Percentiles rank a stretch among this genome's conserved stretches.
Evolutionary conservation across 768 basidiomycete genomes (phyloP).

Genomic region (Serendipita sp.): DNA sequence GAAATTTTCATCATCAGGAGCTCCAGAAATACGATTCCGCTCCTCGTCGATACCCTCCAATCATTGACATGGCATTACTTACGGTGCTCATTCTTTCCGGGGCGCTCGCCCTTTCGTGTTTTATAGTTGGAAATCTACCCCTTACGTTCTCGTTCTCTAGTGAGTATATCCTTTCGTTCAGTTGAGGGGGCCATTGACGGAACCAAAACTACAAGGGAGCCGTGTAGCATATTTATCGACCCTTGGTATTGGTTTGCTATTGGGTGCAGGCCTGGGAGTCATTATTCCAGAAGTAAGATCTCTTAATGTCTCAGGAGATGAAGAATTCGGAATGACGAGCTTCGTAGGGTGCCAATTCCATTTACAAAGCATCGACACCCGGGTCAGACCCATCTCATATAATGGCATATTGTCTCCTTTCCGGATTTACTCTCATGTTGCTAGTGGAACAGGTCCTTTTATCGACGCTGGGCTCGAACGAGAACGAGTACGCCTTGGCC

Average conservation of each 20-base stretch:
- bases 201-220: conserved; percentile 7
- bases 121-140: conserved; percentile 57
- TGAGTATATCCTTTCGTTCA: conserved; percentile 20
- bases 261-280: conserved; percentile 79
- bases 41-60: not conserved
- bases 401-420: conserved; percentile 46
- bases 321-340: not conserved
- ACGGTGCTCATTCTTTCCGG: conserved; percentile 18
- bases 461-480: conserved; percentile 7
- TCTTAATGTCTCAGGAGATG: not conserved
- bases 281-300: conserved; percentile 76
- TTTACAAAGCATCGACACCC: not conserved
- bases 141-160: conserved; percentile 57
- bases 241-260: conserved; percentile 65
- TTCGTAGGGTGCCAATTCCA: not conserved
- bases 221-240: conserved; percentile 29
- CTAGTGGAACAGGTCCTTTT: conserved; percentile 43
- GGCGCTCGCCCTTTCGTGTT: conserved; percentile 24
- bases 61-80: conserved; percentile 17
- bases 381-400: conserved; percentile 25
- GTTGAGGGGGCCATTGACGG: conserved; percentile 10
- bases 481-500: conserved; percentile 17
- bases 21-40: not conserved
- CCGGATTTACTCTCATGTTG: conserved; percentile 49
- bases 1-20: not conserved